Evolutionary conservation across 1,284 basidiomycete genomes (phyloP).

Genomic region (Microbotryum intermedium): DNA sequence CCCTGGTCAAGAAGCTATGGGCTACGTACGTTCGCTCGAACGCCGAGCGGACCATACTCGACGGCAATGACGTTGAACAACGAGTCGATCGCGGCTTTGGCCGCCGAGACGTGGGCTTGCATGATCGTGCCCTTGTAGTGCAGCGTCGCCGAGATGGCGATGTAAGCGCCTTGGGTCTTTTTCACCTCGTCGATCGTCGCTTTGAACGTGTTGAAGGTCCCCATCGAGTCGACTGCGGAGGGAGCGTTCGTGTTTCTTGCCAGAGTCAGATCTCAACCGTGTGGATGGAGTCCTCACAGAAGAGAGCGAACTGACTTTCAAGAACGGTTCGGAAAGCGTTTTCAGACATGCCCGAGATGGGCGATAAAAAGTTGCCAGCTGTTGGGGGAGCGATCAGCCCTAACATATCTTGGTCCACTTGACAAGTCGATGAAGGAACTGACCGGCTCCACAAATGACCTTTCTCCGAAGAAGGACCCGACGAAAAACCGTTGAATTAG

Average conservation of each 20-base stretch:
- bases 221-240: constrained; percentile 49
- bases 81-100: constrained; percentile 90
- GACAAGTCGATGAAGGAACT: not conserved
- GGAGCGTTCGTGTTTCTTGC: constrained; percentile 55
- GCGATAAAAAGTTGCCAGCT: constrained; percentile 40
- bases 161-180: constrained; percentile 66
- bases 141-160: constrained; percentile 83
- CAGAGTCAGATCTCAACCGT: constrained; percentile 89
- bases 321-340: constrained; percentile 88
- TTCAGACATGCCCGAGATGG: constrained; percentile 45
- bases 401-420: not conserved
- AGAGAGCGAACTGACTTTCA: constrained; percentile 70
- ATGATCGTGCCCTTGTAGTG: constrained; percentile 83
- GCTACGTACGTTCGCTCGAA: constrained; percentile 68
- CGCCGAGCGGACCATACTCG: constrained; percentile 88
- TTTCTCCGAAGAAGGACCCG: too few species aligned
- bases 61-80: constrained; percentile 70
- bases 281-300: constrained; percentile 37
- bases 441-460: constrained; percentile 51
- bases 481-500: too few species aligned
- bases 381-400: not conserved
- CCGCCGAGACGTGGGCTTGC: constrained; percentile 87
- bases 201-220: constrained; percentile 90
- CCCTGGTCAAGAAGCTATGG: too few species aligned
- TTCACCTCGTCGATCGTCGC: constrained; percentile 70